These are phyloP conservation scores for Periconia macrospinosa DNA, from an alignment of 2,329 filamentous ascomycete genomes.

Conservation along the genomic window DNA sequence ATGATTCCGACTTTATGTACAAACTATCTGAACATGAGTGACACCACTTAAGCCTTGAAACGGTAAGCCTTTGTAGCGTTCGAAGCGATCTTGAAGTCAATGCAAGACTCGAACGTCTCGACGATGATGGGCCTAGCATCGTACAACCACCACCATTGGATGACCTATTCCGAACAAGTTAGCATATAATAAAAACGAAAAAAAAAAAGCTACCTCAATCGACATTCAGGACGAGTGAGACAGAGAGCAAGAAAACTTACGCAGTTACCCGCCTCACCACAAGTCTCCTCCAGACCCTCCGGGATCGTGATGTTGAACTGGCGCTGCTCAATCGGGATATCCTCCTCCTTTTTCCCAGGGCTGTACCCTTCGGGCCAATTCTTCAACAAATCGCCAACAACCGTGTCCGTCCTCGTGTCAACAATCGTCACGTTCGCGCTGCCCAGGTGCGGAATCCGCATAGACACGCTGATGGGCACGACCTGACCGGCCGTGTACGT, in stretches of 20 bases:
- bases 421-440: slow-evolving; percentile 60
- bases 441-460: slow-evolving; percentile 55
- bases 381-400: slow-evolving; percentile 48
- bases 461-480: slow-evolving; percentile 47
- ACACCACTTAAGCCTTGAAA: background rate
- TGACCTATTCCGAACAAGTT: slow-evolving; percentile 15
- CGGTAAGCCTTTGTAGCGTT: background rate
- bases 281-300: slow-evolving; percentile 45
- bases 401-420: slow-evolving; percentile 53
- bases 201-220: background rate
- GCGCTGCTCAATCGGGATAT: slow-evolving; percentile 44
- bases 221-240: no score
- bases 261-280: slow-evolving; percentile 51
- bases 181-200: background rate
- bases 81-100: slow-evolving; percentile 54
- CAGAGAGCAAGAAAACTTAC: slow-evolving; percentile 15
- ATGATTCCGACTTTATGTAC: no score
- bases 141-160: slow-evolving; percentile 42
- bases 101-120: slow-evolving; percentile 64
- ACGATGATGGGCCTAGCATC: slow-evolving; percentile 51
- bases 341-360: slow-evolving; percentile 18
- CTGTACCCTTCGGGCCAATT: slow-evolving; percentile 35
- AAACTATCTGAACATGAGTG: no score
- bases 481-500: slow-evolving; percentile 51
- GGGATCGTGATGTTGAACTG: slow-evolving; percentile 56